Evolutionary conservation across 805 yeast species (phyloP), one percentile per base, ranked within the genome.

Genomic region (Brettanomyces custersianus): DNA sequence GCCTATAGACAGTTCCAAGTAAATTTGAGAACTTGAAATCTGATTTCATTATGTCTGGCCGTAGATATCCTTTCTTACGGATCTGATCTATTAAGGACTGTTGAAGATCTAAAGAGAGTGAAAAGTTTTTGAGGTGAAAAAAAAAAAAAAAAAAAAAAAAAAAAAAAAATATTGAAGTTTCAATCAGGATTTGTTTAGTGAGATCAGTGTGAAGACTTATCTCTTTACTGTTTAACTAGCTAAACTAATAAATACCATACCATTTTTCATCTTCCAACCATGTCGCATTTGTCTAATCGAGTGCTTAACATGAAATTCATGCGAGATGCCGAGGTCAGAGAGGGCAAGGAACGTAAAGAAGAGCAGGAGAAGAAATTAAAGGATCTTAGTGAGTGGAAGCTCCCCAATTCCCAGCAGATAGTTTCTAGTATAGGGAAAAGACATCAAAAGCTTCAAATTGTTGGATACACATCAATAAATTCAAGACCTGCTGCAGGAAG

Each of bases 1-100:
- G 84, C 34, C 94, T 68, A 54, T 92, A 92, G 3, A 92, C 97
- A 0, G 97, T 88, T 20, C 98, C 98, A 48, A 92, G 64, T 22
- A 92, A 66, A 60, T 90, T 92, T 23, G 94, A 77, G 49, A 92
- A 81, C 70, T 80, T 64, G 56, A 80, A 86, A 62, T 85, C 94
- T n/a, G 94, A 78, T 63, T 78, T 84, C 95, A 86, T 85, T 6
- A 9, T 17, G 12, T n/a, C 20, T 10, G 13, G 10, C 15, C 12
- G 24, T 6, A 20, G n/a, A n/a, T n/a, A n/a, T n/a, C n/a, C n/a
- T n/a, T n/a, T n/a, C n/a, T n/a, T n/a, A n/a, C n/a, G n/a, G n/a
- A n/a, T n/a, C n/a, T n/a, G n/a, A n/a, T n/a, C n/a, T n/a, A n/a
- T n/a, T n/a, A n/a, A n/a, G n/a, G n/a, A n/a, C n/a, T n/a, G n/a